Evolutionary conservation across 352 stramenopile genomes (phyloP).

Genomic region (Blastocystis sp.): DNA sequence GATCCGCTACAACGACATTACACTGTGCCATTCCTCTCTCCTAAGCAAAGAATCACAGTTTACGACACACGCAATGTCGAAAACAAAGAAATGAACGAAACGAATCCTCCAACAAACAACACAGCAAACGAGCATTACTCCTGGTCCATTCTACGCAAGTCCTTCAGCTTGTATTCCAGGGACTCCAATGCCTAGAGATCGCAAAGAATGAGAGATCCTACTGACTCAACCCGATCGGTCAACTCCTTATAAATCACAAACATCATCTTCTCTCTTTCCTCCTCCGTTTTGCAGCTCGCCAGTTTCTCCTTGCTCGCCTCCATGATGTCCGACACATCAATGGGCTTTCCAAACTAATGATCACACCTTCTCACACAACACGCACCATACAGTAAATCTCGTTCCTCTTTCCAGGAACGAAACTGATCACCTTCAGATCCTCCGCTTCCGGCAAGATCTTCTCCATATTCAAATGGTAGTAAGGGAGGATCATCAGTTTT

Average conservation of each 20-base stretch:
- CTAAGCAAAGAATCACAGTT: too few relatives aligned
- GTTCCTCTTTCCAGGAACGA: slow-evolving; percentile 28
- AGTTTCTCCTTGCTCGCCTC: slow-evolving; percentile 14
- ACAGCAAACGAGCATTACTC: not conserved
- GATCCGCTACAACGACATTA: not conserved
- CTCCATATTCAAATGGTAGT: slow-evolving; percentile 52
- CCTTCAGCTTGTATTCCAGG: slow-evolving; percentile 32
- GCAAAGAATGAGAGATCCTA: not conserved
- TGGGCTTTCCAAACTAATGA: slow-evolving; percentile 45
- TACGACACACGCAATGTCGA: too few relatives aligned
- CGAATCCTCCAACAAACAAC: not conserved
- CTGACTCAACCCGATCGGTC: not conserved
- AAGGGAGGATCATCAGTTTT: slow-evolving; percentile 33
- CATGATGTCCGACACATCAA: slow-evolving; percentile 39
- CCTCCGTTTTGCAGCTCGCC: slow-evolving; percentile 24
- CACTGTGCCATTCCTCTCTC: not conserved
- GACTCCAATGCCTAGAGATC: not conserved
- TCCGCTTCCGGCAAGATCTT: slow-evolving; percentile 13
- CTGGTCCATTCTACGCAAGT: slow-evolving; percentile 12
- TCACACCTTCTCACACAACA: not conserved
- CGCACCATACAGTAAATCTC: slow-evolving; percentile 36
- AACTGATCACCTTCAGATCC: slow-evolving; percentile 16
- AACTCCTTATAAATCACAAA: slow-evolving; percentile 48
- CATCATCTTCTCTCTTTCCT: slow-evolving; percentile 39
- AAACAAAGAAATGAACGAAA: too few relatives aligned